These are phyloP conservation scores for Rhinocladiella mackenziei DNA, from an alignment of 2,329 filamentous ascomycete genomes.

Conservation along the genomic window DNA sequence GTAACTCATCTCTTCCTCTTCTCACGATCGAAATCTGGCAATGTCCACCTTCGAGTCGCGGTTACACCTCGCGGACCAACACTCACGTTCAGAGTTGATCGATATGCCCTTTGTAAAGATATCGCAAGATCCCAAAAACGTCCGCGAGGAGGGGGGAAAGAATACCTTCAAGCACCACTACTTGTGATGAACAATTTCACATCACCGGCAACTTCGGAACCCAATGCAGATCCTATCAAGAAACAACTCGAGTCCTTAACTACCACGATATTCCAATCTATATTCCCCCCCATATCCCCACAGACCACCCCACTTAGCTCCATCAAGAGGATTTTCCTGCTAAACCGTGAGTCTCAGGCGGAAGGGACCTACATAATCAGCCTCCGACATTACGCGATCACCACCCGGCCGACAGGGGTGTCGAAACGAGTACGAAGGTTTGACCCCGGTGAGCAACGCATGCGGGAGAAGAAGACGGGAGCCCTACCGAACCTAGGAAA, in stretches of 20 bases:
- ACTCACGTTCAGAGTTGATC: conserved; percentile 88
- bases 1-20: conserved; percentile 92
- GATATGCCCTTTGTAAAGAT: conserved; percentile 91
- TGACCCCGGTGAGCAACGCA: conserved; percentile 77
- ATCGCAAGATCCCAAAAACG: conserved; percentile 78
- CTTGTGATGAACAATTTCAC: conserved; percentile 98
- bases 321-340: conserved; percentile 84
- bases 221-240: conserved; percentile 66
- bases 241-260: conserved; percentile 90
- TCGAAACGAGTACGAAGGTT: conserved; percentile 79
- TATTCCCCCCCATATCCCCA: conserved; percentile 94
- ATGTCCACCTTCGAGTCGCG: conserved; percentile 85
- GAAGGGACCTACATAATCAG: conserved; percentile 76
- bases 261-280: conserved; percentile 90
- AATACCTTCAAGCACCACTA: conserved; percentile 79
- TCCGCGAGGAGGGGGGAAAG: conserved; percentile 75
- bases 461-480: conserved; percentile 56
- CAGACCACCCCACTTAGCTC: conserved; percentile 83
- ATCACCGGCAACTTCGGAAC: conserved; percentile 56
- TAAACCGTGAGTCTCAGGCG: conserved; percentile 69
- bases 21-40: conserved; percentile 81
- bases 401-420: conserved; percentile 77
- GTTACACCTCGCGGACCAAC: conserved; percentile 88
- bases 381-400: conserved; percentile 92
- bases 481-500: conserved; percentile 83